Percentiles rank a stretch among this genome's conserved stretches.
Conservation (phyloP, 208 protist species). For the Wallacemonas collosoma region DNA sequence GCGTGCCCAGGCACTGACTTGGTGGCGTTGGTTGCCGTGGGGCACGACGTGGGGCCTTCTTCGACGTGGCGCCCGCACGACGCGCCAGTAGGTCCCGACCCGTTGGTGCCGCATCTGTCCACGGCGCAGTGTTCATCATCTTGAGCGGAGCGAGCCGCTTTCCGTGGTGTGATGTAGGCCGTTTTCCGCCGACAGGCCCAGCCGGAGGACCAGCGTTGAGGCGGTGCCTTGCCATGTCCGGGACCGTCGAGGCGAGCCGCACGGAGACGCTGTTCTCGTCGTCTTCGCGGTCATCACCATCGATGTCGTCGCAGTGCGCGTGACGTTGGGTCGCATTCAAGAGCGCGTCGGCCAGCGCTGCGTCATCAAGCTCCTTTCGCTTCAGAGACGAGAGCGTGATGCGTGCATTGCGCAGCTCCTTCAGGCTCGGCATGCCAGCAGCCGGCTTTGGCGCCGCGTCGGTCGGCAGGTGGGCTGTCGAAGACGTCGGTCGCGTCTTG, state of each 20-base stretch:
- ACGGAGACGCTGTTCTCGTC: constrained; percentile 26
- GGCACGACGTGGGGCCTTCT: background rate
- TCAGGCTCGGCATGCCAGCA: constrained; percentile 27
- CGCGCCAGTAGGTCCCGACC: background rate
- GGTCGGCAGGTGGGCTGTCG: constrained; percentile 10
- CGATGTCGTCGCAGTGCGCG: background rate
- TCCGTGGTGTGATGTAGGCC: constrained; percentile 16
- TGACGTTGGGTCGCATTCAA: constrained; percentile 43
- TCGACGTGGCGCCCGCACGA: background rate
- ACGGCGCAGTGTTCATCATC: background rate
- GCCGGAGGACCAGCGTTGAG: background rate
- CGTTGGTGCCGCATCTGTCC: background rate
- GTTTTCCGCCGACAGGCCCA: background rate
- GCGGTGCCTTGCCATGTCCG: constrained; percentile 17
- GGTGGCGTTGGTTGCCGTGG: constrained; percentile 1
- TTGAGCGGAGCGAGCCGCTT: constrained; percentile 12
- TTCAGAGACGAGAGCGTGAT: constrained; percentile 84
- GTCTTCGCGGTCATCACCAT: constrained; percentile 12
- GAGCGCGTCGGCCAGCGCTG: constrained; percentile 24
- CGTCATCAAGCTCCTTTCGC: constrained; percentile 74
- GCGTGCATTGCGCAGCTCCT: constrained; percentile 40
- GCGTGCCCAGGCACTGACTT: background rate
- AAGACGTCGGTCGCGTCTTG: constrained; percentile 1
- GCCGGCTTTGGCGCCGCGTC: background rate
- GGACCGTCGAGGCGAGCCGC: constrained; percentile 38